Conservation (phyloP, 2,329 filamentous ascomycete genomes). For the Raffaelea ambrosiae region DNA sequence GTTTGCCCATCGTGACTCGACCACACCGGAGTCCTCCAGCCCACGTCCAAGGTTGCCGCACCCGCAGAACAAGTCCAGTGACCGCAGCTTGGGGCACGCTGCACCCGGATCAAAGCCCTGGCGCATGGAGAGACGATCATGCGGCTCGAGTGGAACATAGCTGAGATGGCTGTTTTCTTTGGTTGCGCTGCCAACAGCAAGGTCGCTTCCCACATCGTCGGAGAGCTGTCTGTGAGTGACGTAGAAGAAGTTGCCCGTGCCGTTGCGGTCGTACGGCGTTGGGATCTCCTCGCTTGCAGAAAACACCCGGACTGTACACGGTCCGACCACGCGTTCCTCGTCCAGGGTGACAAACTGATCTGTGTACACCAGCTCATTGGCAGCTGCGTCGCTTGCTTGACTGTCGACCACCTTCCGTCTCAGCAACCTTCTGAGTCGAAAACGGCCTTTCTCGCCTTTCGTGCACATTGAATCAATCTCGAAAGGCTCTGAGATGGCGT, state of each 20-base stretch:
- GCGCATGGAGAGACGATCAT: slow-evolving; percentile 22
- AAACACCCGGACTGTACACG: slow-evolving; percentile 54
- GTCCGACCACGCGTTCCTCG: slow-evolving; percentile 35
- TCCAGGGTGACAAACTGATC: slow-evolving; percentile 30
- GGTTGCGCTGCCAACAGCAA: background rate
- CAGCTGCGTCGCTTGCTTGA: slow-evolving; percentile 19
- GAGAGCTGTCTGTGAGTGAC: slow-evolving; percentile 32
- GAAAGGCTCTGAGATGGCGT: slow-evolving; percentile 47
- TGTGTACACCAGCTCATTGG: slow-evolving; percentile 54
- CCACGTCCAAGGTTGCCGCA: slow-evolving; percentile 71
- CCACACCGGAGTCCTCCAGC: slow-evolving; percentile 60
- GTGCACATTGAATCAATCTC: slow-evolving; percentile 38
- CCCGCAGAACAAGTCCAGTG: slow-evolving; percentile 69
- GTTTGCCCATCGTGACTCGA: slow-evolving; percentile 59
- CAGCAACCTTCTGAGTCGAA: slow-evolving; percentile 42
- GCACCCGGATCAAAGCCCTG: slow-evolving; percentile 46
- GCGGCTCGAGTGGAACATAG: background rate
- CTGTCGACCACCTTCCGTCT: slow-evolving; percentile 36
- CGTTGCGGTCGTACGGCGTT: slow-evolving; percentile 56
- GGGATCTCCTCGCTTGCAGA: slow-evolving; percentile 35
- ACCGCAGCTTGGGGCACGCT: slow-evolving; percentile 35
- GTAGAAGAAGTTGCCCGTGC: slow-evolving; percentile 59
- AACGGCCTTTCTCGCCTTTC: slow-evolving; percentile 16
- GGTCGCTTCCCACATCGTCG: too few species aligned
- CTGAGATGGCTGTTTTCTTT: background rate